A percentile compares a stretch with the other conserved stretches of the same genome.
Evolutionary conservation across 345 rosid species (phyloP).

Genomic region (Acer saccharum): DNA sequence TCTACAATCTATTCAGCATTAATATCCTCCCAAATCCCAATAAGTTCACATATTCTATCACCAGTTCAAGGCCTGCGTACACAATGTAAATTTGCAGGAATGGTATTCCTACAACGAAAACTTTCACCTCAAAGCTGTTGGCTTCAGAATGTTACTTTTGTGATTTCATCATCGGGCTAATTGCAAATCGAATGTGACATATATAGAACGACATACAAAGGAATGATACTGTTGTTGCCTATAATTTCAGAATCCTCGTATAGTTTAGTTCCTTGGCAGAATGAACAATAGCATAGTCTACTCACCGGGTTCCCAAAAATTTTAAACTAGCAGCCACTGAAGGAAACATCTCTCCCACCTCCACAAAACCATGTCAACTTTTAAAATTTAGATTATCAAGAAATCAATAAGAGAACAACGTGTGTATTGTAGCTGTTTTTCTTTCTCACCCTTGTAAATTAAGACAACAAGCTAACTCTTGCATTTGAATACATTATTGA

Average conservation of each 20-base stretch:
- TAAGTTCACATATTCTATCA: background rate
- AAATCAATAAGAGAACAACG: background rate
- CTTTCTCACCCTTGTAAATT: background rate
- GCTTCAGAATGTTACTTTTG: background rate
- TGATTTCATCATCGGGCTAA: background rate
- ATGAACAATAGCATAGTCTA: constrained; percentile 1
- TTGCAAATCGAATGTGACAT: background rate
- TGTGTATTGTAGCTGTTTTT: background rate
- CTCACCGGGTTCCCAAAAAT: background rate
- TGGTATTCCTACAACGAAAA: background rate
- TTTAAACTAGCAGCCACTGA: background rate
- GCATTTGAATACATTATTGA: background rate
- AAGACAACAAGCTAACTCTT: background rate
- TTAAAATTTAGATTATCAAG: background rate
- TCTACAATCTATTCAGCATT: background rate
- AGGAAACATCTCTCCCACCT: background rate
- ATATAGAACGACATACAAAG: background rate
- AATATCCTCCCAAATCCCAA: background rate
- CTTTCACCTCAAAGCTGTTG: background rate
- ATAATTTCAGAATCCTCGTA: background rate
- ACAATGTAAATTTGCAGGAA: background rate
- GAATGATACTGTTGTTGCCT: background rate
- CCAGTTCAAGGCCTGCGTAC: background rate
- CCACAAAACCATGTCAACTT: background rate
- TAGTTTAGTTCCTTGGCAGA: background rate